Conservation (phyloP, 495 filamentous ascomycete species). For the Talaromyces liani region DNA sequence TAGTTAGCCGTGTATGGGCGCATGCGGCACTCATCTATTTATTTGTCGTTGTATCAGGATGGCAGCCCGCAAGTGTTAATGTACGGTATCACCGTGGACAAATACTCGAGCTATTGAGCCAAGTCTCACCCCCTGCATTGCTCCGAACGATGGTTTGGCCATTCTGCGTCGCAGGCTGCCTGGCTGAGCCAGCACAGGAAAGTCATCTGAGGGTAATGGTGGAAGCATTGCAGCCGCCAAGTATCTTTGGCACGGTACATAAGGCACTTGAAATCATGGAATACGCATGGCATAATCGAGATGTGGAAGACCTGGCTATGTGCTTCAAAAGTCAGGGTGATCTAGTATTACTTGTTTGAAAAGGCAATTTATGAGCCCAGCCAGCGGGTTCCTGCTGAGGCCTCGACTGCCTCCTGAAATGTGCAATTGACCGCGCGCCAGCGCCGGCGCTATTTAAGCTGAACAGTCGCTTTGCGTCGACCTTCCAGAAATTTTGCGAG, state of each 20-base stretch:
- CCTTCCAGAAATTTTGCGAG: too few species aligned
- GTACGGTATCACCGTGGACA: slow-evolving; percentile 26
- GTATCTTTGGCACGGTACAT: slow-evolving; percentile 35
- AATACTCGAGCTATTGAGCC: slow-evolving; percentile 24
- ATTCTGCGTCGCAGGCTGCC: slow-evolving; percentile 43
- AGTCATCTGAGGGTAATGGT: slow-evolving; percentile 30
- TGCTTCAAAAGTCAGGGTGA: slow-evolving; percentile 7
- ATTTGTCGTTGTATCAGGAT: slow-evolving; percentile 42
- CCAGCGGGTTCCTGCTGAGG: too few species aligned
- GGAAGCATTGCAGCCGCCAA: slow-evolving; percentile 26
- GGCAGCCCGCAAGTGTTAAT: slow-evolving; percentile 38
- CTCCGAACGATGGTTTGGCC: slow-evolving; percentile 43
- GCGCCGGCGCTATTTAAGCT: too few species aligned
- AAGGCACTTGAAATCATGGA: slow-evolving; percentile 46
- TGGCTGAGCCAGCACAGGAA: slow-evolving; percentile 37
- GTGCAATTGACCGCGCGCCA: too few species aligned
- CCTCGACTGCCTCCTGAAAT: too few species aligned
- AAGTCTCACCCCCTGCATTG: slow-evolving; percentile 14
- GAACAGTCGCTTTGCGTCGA: too few species aligned
- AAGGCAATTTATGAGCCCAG: too few species aligned
- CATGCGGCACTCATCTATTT: slow-evolving; percentile 43
- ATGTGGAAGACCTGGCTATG: slow-evolving; percentile 3
- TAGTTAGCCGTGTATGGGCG: slow-evolving; percentile 36
- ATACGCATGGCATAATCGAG: slow-evolving; percentile 36
- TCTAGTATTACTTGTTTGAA: background rate